Evolutionary conservation across 768 basidiomycete species (phyloP).

Genomic region (Podaxis sp.): DNA sequence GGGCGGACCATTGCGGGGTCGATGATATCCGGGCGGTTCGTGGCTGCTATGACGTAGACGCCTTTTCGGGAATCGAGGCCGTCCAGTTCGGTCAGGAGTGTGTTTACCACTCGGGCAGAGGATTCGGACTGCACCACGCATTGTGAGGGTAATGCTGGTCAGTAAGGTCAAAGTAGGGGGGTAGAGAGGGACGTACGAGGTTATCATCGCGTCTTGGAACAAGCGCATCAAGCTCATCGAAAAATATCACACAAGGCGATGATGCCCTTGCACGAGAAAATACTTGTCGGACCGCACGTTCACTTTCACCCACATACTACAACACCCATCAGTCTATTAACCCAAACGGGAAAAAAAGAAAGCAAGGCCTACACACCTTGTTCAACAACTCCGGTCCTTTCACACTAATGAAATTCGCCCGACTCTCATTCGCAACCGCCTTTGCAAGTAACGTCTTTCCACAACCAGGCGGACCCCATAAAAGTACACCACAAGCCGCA

Average conservation of each 20-base stretch:
- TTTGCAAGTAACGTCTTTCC: constrained; percentile 98
- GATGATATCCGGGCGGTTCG: constrained; percentile 95
- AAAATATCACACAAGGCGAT: constrained; percentile 92
- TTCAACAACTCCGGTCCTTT: constrained; percentile 97
- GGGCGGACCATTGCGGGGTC: constrained; percentile 99
- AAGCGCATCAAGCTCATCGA: constrained; percentile 90
- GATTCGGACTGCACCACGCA: constrained; percentile 69
- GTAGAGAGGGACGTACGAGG: constrained; percentile 47
- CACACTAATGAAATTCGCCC: constrained; percentile 96
- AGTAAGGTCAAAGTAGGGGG: neutral
- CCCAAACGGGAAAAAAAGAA: neutral
- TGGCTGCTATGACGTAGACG: constrained; percentile 93
- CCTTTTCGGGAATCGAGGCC: constrained; percentile 82
- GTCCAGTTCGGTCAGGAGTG: constrained; percentile 89
- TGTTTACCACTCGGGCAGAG: constrained; percentile 90
- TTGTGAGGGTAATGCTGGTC: neutral
- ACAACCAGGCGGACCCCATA: constrained; percentile 99
- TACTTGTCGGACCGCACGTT: constrained; percentile 89
- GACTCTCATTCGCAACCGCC: constrained; percentile 93
- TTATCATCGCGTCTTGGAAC: constrained; percentile 89
- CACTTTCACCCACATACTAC: constrained; percentile 97
- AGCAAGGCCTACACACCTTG: constrained; percentile 54
- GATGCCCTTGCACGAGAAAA: constrained; percentile 93
- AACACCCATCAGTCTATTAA: neutral
- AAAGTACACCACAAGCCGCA: constrained; percentile 86